phyloP scores from a whole-genome alignment of 2,329 filamentous ascomycete species.

The Aspergillus ochraceoroseus region DNA sequence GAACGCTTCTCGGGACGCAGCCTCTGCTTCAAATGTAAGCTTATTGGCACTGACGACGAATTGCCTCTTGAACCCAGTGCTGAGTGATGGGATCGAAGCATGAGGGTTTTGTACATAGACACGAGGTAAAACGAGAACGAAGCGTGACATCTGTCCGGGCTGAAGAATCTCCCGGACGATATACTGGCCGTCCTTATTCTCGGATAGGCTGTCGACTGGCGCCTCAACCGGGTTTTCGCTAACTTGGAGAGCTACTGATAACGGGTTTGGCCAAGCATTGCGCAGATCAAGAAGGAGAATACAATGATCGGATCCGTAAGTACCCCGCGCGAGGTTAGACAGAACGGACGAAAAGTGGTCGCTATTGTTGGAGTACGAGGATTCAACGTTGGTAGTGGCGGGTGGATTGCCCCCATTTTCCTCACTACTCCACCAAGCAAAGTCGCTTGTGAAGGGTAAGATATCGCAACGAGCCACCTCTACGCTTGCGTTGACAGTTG shows the following conservation, averaged over 20 bases:
- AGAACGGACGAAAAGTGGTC: slow-evolving; percentile 47
- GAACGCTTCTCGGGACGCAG: slow-evolving; percentile 73
- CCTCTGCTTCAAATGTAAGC: slow-evolving; percentile 72
- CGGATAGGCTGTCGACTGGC: slow-evolving; percentile 10
- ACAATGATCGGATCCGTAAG: slow-evolving; percentile 60
- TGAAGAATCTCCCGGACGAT: slow-evolving; percentile 47
- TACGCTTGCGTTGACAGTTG: slow-evolving; percentile 88
- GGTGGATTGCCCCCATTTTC: slow-evolving; percentile 12
- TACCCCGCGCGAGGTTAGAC: slow-evolving; percentile 38
- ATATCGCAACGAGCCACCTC: slow-evolving; percentile 77
- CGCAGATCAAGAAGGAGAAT: slow-evolving; percentile 76
- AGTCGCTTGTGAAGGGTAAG: slow-evolving; percentile 63
- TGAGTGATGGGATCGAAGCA: slow-evolving; percentile 71
- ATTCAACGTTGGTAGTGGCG: slow-evolving; percentile 11
- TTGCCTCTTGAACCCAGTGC: slow-evolving; percentile 78
- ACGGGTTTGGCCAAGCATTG: slow-evolving; percentile 81
- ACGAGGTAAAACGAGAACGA: slow-evolving; percentile 70
- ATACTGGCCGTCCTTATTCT: slow-evolving; percentile 24
- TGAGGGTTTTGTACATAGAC: slow-evolving; percentile 73
- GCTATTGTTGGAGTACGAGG: slow-evolving; percentile 27
- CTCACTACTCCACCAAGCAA: slow-evolving; percentile 58
- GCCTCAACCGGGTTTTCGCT: slow-evolving; percentile 27
- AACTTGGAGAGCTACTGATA: slow-evolving; percentile 60
- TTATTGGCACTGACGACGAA: slow-evolving; percentile 82
- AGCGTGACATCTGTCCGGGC: slow-evolving; percentile 61